phyloP scores from a whole-genome alignment of 192 early-diverging fungal genomes.

The Umbelopsis vinacea region DNA sequence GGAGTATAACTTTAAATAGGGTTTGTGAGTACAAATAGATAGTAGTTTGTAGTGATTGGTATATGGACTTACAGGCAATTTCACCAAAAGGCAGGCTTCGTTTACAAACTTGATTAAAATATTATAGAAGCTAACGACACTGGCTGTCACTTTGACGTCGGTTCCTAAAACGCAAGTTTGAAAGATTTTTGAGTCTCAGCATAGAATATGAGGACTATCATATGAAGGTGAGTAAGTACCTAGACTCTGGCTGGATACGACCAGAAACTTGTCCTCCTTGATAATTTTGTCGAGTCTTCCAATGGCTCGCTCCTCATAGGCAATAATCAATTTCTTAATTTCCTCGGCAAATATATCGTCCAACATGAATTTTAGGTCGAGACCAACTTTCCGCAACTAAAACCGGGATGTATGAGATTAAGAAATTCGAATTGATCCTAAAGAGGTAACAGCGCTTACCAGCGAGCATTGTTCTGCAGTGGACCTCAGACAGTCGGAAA shows the following conservation, averaged over 20 bases:
- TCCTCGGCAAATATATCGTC: constrained; percentile 82
- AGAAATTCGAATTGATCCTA: neutral
- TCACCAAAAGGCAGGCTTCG: constrained; percentile 72
- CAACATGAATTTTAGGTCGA: constrained; percentile 85
- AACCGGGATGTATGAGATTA: neutral
- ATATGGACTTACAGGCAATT: constrained; percentile 55
- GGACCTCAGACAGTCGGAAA: constrained; percentile 82
- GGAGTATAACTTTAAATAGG: constrained; percentile 64
- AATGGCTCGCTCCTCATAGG: constrained; percentile 66
- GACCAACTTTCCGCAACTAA: constrained; percentile 83
- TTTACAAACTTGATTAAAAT: constrained; percentile 73
- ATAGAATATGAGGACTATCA: too few relatives aligned
- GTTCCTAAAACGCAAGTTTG: constrained; percentile 39
- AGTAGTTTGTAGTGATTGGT: neutral
- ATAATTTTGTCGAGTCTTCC: constrained; percentile 68
- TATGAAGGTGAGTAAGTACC: constrained; percentile 33
- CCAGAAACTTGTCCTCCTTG: constrained; percentile 68
- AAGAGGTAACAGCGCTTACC: constrained; percentile 40
- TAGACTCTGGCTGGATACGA: constrained; percentile 57
- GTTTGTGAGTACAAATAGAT: neutral
- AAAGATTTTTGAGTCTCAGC: neutral
- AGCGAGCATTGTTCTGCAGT: constrained; percentile 79
- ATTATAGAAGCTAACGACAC: constrained; percentile 71
- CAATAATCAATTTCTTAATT: constrained; percentile 68
- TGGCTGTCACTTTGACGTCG: constrained; percentile 59